Percentiles rank a stretch among this genome's conserved stretches.
Conservation (phyloP, 805 yeast genomes). For the Yarrowia sp. region DNA sequence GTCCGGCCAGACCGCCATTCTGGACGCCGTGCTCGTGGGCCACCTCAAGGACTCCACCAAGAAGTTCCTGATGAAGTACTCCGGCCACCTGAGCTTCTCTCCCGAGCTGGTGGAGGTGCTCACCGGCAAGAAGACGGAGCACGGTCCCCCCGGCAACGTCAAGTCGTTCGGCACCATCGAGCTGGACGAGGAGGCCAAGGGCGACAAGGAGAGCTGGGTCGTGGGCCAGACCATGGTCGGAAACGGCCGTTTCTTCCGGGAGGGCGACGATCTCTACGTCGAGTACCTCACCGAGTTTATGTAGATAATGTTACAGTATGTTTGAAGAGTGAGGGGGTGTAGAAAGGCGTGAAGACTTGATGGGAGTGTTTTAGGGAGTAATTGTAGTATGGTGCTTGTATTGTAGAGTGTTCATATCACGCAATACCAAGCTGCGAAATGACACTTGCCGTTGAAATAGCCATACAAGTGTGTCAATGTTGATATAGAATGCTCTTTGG, state of each 20-base stretch:
- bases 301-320: background rate
- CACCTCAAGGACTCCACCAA: conserved; percentile 43
- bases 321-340: too few relatives aligned
- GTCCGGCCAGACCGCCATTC: conserved; percentile 56
- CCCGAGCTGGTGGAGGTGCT: conserved; percentile 53
- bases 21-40: conserved; percentile 51
- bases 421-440: too few relatives aligned
- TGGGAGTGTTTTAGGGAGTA: too few relatives aligned
- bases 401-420: too few relatives aligned
- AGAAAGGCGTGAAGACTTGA: too few relatives aligned
- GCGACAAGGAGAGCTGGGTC: conserved; percentile 58
- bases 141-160: conserved; percentile 58
- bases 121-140: conserved; percentile 49
- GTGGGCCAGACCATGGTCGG: conserved; percentile 59
- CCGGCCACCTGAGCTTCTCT: conserved; percentile 57
- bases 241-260: conserved; percentile 65
- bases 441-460: too few relatives aligned
- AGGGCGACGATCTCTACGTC: conserved; percentile 58
- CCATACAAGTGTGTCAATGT: too few relatives aligned
- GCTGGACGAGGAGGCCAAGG: conserved; percentile 54
- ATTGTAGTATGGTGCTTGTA: too few relatives aligned
- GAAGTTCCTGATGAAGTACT: conserved; percentile 49
- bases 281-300: conserved; percentile 53
- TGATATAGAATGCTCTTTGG: too few relatives aligned
- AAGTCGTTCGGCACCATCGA: conserved; percentile 57